These are phyloP conservation scores for Sungouiella blattae DNA, from an alignment of 805 yeast species.

Conservation along the genomic window DNA sequence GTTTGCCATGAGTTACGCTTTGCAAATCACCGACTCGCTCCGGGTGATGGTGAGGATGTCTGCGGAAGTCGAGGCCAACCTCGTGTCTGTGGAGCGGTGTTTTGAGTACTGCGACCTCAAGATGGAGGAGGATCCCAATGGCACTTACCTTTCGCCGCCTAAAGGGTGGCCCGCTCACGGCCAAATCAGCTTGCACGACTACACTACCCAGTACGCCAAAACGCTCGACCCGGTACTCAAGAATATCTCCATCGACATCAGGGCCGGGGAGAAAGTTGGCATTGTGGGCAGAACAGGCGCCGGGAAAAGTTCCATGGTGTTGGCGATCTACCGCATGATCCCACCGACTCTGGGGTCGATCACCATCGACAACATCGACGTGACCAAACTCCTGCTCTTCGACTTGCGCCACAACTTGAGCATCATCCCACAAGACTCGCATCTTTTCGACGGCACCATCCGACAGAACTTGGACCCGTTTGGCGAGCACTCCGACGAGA, in stretches of 20 bases:
- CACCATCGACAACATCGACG: conserved; percentile 17
- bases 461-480: conserved; percentile 66
- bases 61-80: conserved; percentile 52
- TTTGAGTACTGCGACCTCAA: conserved; percentile 51
- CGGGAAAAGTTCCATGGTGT: conserved; percentile 25
- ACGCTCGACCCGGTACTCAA: conserved; percentile 78
- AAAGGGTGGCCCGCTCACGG: conserved; percentile 13
- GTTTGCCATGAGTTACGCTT: conserved; percentile 59
- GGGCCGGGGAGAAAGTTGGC: conserved; percentile 82
- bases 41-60: conserved; percentile 56
- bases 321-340: conserved; percentile 23
- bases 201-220: conserved; percentile 80
- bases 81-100: conserved; percentile 66
- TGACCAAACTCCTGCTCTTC: conserved; percentile 13
- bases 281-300: conserved; percentile 90
- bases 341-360: conserved; percentile 18
- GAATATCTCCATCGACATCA: conserved; percentile 58
- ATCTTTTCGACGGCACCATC: conserved; percentile 22
- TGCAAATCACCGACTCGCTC: conserved; percentile 52
- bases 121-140: conserved; percentile 32
- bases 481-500: conserved; percentile 18
- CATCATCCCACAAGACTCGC: conserved; percentile 27
- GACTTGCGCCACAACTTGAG: conserved; percentile 22
- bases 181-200: conserved; percentile 30
- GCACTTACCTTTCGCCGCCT: conserved; percentile 4